A percentile compares a stretch with the other conserved stretches of the same genome.
Evolutionary conservation across 2,329 filamentous ascomycete genomes (phyloP).

Genomic region (Diaporthe amygdali): DNA sequence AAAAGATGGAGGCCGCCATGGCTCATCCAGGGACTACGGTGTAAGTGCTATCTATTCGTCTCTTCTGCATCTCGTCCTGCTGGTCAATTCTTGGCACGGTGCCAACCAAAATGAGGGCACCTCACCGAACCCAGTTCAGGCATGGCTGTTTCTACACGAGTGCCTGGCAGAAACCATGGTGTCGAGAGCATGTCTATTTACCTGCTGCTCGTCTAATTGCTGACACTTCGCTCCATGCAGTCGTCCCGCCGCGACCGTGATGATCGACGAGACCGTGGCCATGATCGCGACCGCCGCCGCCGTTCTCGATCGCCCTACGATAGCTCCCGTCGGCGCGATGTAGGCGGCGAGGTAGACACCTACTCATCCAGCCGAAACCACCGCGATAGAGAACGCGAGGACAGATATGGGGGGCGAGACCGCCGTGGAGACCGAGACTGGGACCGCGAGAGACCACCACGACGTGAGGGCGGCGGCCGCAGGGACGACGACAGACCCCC

Average conservation of each 20-base stretch:
- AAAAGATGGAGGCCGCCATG: slow-evolving; percentile 54
- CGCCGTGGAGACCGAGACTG: slow-evolving; percentile 46
- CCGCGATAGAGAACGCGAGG: slow-evolving; percentile 90
- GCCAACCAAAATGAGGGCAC: background rate
- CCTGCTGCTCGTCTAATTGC: background rate
- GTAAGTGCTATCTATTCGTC: slow-evolving; percentile 41
- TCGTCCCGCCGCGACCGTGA: slow-evolving; percentile 40
- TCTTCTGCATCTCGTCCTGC: background rate
- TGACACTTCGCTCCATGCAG: slow-evolving; percentile 22
- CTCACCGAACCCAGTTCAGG: background rate
- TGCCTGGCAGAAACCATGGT: background rate
- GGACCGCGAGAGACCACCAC: slow-evolving; percentile 46
- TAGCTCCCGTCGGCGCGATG: slow-evolving; percentile 73
- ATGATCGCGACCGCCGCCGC: slow-evolving; percentile 61
- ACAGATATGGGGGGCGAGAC: slow-evolving; percentile 70
- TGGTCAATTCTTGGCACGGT: background rate
- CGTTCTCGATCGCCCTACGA: slow-evolving; percentile 88
- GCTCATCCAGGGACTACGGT: slow-evolving; percentile 58
- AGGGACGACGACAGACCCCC: slow-evolving; percentile 67
- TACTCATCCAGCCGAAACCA: slow-evolving; percentile 95
- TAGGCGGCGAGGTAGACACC: slow-evolving; percentile 73
- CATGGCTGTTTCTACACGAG: background rate
- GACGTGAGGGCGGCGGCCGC: slow-evolving; percentile 66
- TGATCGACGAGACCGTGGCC: slow-evolving; percentile 39
- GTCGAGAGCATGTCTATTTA: background rate